Base-by-base conservation (phyloP, 2,329 filamentous ascomycete genomes). In the Talaromyces verruculosus region DNA sequence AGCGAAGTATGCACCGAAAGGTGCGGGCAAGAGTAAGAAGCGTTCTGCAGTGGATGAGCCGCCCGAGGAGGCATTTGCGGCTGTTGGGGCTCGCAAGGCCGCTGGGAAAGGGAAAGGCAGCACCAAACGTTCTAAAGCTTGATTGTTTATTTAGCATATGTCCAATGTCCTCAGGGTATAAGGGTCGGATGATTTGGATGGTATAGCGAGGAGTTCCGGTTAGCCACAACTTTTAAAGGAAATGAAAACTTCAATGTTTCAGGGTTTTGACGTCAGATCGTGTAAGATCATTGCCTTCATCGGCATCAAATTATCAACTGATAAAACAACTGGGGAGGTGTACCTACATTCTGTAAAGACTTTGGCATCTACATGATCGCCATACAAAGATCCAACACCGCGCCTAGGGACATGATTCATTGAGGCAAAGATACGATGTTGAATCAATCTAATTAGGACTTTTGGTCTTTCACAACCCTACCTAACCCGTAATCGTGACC, bases 1-100 rank as follows among this genome's bases (percentile, higher is more conserved):
- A 66, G 90, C 88, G 59, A 96, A 94, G 79, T 96, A 96, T 72
- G 80, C 75, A 80, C 82, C 7, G 74, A 72, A 69, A 65, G 74
- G 73, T 53, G 74, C 73, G 57, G 72, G 76, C 64, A 82, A 77
- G 68, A 74, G 76, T 64, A 82, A 77, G 68, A 80, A 79, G 67
- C 76, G 84, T 69, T 80, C 78, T 30, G 76, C 73, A 0, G 76
- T 72, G 69, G 84, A 85, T 62, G 85, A 87, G 73, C 86, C 85
- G 30, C 82, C 86, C 0, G 89, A 92, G 71, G 89, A 91, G 67
- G 84, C 84, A 15, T 88, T 88, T 71, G 79, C 72, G 59, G 79
- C 75, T 63, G 73, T 73, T 61, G 74, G 71, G 28, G 75, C 76
- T 57, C 75, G 79, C 65, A 79, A 75, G 72, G 79, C 77, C 58